These are phyloP conservation scores for Prosopis cineraria DNA, from an alignment of 306 rosid species.

Conservation along the genomic window DNA sequence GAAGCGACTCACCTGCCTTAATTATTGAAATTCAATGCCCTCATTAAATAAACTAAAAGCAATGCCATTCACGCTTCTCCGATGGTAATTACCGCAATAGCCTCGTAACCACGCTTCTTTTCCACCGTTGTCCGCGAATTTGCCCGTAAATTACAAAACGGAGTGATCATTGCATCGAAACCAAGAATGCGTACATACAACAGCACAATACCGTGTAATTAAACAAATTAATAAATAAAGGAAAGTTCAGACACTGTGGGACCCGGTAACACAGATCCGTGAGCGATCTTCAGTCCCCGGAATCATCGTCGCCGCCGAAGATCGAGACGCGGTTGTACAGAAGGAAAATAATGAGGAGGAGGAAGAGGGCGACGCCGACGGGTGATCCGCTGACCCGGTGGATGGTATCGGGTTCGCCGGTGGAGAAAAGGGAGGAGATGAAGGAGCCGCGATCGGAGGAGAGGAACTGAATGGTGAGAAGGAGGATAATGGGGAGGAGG, in stretches of 20 bases:
- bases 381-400: conserved; percentile 87
- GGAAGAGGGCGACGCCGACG: conserved; percentile 80
- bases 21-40: too few species aligned
- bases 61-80: background rate
- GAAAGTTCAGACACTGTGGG: background rate
- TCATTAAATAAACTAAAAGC: too few species aligned
- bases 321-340: conserved; percentile 68
- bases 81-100: background rate
- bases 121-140: background rate
- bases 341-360: conserved; percentile 64
- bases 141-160: background rate
- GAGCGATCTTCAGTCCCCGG: conserved; percentile 50
- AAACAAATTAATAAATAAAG: background rate
- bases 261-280: conserved; percentile 28
- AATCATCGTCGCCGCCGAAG: conserved; percentile 70
- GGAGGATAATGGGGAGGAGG: conserved; percentile 82
- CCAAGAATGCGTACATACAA: background rate
- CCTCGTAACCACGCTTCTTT: background rate
- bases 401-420: conserved; percentile 83
- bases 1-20: too few species aligned
- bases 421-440: conserved; percentile 65
- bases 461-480: conserved; percentile 82
- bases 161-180: background rate
- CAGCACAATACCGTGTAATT: background rate
- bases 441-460: conserved; percentile 87